Evolutionary conservation across 805 yeast genomes (phyloP), one percentile per base, ranked within the genome.

Genomic region (Kodamaea jinghongensis): DNA sequence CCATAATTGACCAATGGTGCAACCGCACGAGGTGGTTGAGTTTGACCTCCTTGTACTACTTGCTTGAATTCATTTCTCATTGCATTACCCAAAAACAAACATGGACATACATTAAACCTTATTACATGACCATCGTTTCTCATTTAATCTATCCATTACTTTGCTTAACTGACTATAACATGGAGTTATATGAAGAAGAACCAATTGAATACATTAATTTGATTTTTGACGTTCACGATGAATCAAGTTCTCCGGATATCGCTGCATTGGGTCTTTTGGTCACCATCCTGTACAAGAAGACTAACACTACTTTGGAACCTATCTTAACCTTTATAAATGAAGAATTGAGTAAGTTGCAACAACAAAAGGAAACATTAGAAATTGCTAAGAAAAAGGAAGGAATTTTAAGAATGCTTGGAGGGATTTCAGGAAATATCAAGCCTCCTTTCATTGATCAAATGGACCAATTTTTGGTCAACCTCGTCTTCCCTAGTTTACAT

Each of bases 161-260:
- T 42, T 78, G 89, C 48, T 85, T 93, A 1, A 71, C 75, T 6
- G 81, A 80, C 39, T 79, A 75, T 5, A 78, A 79, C 13, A 65
- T 87, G 41, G 95, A 86, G 48, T 61, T 77, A 4, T 90, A 86
- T 63, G 95, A 88, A 46, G 79, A 75, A 45, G 96, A 90, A 51
- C 96, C 96, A 3, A 83, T 79, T 41, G 96, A 89, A 56, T 93
- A 87, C 58, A 79, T 91, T 40, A 86, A 87, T 58, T 70, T 81
- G 38, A 76, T 76, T 39, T 72, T 88, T 51, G 71, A 67, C 47
- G 50, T 56, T 26, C 59, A 83, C 49, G 93, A 84, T 38, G 79
- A 72, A 29, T 53, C 66, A 28, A 69, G 62, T 44, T 73, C 88
- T 1, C 86, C 95, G 5, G 95, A 88, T 56, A 68, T 78, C 33